A percentile compares a stretch with the other conserved stretches of the same genome.
phyloP scores from a whole-genome alignment of 208 protist genomes.

The Crithidia expoeki region DNA sequence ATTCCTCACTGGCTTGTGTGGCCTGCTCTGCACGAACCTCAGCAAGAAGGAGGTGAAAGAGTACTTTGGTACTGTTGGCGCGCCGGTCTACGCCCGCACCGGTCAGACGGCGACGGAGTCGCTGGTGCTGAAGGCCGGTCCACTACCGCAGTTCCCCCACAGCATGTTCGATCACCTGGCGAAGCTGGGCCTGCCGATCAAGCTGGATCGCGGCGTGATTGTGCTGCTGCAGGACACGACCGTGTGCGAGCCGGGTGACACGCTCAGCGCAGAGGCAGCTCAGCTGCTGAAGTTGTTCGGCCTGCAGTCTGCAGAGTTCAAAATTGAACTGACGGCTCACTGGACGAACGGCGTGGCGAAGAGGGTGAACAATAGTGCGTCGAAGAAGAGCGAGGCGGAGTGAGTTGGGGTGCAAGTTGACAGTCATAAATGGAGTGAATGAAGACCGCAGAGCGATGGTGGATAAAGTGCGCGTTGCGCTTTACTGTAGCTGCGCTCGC shows the following conservation, averaged over 20 bases:
- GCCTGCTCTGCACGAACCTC: conserved; percentile 93
- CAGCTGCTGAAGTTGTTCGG: conserved; percentile 91
- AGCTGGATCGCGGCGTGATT: conserved; percentile 91
- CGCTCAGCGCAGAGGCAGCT: conserved; percentile 89
- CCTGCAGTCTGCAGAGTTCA: conserved; percentile 84
- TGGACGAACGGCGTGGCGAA: conserved; percentile 87
- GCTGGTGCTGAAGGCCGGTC: conserved; percentile 75
- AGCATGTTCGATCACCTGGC: conserved; percentile 93
- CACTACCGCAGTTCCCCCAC: conserved; percentile 91
- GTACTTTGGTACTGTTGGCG: conserved; percentile 83
- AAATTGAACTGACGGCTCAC: conserved; percentile 85
- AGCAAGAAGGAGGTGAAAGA: conserved; percentile 89
- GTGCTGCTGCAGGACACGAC: conserved; percentile 87
- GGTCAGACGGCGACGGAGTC: conserved; percentile 77
- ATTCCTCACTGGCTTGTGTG: conserved; percentile 87
- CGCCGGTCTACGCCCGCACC: conserved; percentile 85
- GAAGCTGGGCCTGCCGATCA: conserved; percentile 91
- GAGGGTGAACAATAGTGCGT: conserved; percentile 46
- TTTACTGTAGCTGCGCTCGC: conserved; percentile 8
- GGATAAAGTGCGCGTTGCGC: no score
- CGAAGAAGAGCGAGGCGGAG: conserved; percentile 10
- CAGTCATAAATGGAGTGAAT: no score
- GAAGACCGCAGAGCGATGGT: no score
- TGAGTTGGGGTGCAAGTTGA: neutral
- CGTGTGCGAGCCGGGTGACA: conserved; percentile 90